Conservation (phyloP, 2,329 filamentous ascomycete species). For the Fusarium sp. region DNA sequence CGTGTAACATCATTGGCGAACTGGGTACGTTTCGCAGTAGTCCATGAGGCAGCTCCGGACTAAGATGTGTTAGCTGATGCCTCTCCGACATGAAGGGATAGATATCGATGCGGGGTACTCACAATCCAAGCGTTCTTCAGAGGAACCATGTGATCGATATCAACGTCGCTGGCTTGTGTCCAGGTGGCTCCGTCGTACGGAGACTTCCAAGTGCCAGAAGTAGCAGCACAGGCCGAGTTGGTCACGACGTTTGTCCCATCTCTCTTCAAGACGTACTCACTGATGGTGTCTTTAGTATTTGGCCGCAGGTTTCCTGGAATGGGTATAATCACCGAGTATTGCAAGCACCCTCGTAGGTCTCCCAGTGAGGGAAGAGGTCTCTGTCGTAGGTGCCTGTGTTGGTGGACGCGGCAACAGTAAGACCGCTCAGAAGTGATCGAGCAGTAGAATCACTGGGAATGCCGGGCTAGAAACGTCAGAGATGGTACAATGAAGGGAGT, state of each 20-base stretch:
- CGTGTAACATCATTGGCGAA: constrained; percentile 83
- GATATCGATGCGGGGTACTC: constrained; percentile 41
- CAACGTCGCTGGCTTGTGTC: constrained; percentile 76
- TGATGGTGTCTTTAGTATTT: constrained; percentile 16
- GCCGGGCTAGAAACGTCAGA: constrained; percentile 57
- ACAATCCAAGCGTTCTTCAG: constrained; percentile 84
- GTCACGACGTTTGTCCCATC: constrained; percentile 73
- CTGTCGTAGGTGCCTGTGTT: constrained; percentile 72
- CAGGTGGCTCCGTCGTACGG: constrained; percentile 81
- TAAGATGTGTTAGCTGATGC: constrained; percentile 48
- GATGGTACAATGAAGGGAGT: not conserved
- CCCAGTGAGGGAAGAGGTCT: constrained; percentile 79
- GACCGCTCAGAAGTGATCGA: constrained; percentile 65
- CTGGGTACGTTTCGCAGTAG: constrained; percentile 71
- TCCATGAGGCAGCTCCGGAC: constrained; percentile 81
- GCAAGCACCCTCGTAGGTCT: constrained; percentile 73
- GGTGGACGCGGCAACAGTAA: constrained; percentile 69
- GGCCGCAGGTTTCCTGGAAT: not conserved
- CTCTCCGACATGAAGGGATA: not conserved
- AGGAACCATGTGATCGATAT: constrained; percentile 88
- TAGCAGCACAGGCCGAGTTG: constrained; percentile 70
- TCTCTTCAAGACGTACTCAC: constrained; percentile 59
- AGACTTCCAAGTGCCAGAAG: constrained; percentile 75
- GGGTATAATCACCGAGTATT: constrained; percentile 68
- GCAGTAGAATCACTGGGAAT: constrained; percentile 72